Evolutionary conservation across 2,329 filamentous ascomycete genomes (phyloP).

Genomic region (Pseudocercospora cruenta): DNA sequence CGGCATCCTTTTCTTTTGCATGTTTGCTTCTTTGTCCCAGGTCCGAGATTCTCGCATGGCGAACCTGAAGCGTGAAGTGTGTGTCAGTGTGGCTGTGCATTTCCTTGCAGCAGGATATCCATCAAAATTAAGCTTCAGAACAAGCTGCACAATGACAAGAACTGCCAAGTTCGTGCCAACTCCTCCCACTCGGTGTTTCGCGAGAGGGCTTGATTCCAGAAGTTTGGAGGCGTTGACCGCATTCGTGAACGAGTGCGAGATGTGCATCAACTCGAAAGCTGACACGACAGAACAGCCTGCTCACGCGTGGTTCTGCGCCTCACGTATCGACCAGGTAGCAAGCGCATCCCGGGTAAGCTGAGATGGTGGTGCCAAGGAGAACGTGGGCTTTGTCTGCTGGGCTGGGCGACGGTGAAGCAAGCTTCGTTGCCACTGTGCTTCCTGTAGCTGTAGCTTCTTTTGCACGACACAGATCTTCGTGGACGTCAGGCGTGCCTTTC

Average conservation of each 20-base stretch:
- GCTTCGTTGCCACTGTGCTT: background rate
- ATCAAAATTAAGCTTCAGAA: background rate
- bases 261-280: background rate
- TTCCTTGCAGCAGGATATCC: background rate
- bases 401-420: background rate
- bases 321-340: background rate
- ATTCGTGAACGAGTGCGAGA: background rate
- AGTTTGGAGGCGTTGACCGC: background rate
- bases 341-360: background rate
- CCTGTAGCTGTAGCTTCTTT: background rate
- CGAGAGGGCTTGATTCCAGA: background rate
- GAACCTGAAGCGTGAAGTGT: too few relatives aligned
- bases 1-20: too few relatives aligned
- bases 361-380: background rate
- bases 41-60: too few relatives aligned
- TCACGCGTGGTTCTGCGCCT: background rate
- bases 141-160: slow-evolving; percentile 1
- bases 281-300: background rate
- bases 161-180: background rate
- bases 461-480: background rate
- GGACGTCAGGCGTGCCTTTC: background rate
- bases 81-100: background rate
- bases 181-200: background rate
- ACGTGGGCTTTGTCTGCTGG: background rate
- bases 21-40: too few relatives aligned